phyloP scores from a whole-genome alignment of 371 early-diverging fungal genomes.

The Mortierella sp. region DNA sequence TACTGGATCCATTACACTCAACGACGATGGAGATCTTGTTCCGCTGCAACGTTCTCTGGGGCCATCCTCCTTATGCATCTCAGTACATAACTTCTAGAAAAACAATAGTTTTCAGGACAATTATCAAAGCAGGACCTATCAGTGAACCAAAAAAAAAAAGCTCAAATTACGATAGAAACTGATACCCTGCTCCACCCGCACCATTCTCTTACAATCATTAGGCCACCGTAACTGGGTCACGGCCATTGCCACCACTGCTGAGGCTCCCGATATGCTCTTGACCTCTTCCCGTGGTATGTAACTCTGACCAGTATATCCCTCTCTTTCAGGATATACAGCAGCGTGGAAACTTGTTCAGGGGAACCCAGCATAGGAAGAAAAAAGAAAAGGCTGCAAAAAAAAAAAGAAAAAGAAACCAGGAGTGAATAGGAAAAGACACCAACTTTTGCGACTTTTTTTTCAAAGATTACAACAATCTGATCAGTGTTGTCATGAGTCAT shows the following conservation, averaged over 20 bases:
- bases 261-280: slow-evolving; percentile 92
- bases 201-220: slow-evolving; percentile 16
- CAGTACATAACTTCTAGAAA: background rate
- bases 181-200: background rate
- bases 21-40: background rate
- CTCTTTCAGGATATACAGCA: background rate
- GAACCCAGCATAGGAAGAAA: background rate
- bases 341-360: background rate
- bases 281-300: slow-evolving; percentile 92
- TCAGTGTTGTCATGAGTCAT: background rate
- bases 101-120: background rate
- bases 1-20: background rate
- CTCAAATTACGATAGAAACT: too few relatives aligned
- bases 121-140: background rate
- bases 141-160: background rate
- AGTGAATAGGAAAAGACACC: background rate
- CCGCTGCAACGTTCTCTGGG: background rate
- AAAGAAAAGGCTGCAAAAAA: too few relatives aligned
- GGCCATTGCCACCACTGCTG: slow-evolving; percentile 93
- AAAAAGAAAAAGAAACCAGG: background rate
- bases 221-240: slow-evolving; percentile 93
- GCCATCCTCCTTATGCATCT: background rate
- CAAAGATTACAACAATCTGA: background rate
- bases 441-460: background rate
- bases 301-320: background rate